These are phyloP conservation scores for Carallia pectinifolia DNA, from an alignment of 345 rosid species.

Conservation along the genomic window DNA sequence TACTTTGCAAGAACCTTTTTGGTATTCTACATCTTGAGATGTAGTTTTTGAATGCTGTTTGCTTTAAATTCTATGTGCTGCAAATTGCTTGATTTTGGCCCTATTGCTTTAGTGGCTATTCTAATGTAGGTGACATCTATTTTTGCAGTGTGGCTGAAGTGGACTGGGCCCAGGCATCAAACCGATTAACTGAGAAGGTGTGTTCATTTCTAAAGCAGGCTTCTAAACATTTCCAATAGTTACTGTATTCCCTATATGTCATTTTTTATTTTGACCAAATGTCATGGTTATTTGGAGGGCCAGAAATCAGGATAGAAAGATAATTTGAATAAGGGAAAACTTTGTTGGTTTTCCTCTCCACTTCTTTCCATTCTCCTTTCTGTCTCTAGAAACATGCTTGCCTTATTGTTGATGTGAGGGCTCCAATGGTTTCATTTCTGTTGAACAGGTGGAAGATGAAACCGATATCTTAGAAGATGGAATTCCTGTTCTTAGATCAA, in stretches of 20 bases:
- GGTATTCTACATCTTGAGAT: neutral
- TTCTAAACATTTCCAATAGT: neutral
- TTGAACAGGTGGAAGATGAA: constrained; percentile 59
- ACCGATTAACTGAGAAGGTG: constrained; percentile 75
- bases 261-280: too few species aligned
- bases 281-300: neutral
- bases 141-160: constrained; percentile 56
- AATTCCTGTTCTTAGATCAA: constrained; percentile 44
- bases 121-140: neutral
- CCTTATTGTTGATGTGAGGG: constrained; percentile 2
- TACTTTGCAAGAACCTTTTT: neutral
- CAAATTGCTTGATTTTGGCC: neutral
- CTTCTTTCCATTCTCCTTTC: neutral
- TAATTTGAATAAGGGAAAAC: neutral
- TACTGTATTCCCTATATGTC: neutral
- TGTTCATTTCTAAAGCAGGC: constrained; percentile 18
- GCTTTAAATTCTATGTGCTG: neutral
- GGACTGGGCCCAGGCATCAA: constrained; percentile 65
- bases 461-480: constrained; percentile 49
- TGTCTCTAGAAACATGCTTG: neutral
- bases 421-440: constrained; percentile 23
- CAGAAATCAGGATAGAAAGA: neutral
- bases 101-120: neutral
- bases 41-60: neutral
- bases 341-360: neutral